Conservation (phyloP, 192 early-diverging fungal genomes). For the Coemansia sp. region DNA sequence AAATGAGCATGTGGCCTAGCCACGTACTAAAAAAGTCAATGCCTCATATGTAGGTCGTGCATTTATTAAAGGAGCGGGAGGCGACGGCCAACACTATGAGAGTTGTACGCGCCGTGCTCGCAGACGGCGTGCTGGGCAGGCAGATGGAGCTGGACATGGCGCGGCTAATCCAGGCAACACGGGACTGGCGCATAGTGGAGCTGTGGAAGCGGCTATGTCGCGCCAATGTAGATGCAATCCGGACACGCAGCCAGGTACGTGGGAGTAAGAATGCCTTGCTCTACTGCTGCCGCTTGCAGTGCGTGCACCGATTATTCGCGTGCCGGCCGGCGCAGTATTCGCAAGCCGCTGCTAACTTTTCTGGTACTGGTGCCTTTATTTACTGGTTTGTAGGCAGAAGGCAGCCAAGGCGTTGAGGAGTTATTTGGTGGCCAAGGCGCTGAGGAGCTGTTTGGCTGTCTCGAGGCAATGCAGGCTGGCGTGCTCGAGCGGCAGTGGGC, state of each 20-base stretch:
- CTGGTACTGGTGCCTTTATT: background rate
- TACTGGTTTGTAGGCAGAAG: slow-evolving; percentile 2
- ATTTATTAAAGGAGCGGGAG: slow-evolving; percentile 23
- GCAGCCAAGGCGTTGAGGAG: background rate
- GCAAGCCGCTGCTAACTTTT: slow-evolving; percentile 5
- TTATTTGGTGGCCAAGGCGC: slow-evolving; percentile 17
- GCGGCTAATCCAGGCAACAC: slow-evolving; percentile 21
- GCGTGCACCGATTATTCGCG: slow-evolving; percentile 8
- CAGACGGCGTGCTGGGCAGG: slow-evolving; percentile 1
- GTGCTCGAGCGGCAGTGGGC: slow-evolving; percentile 22
- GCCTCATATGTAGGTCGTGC: slow-evolving; percentile 35
- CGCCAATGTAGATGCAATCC: slow-evolving; percentile 5
- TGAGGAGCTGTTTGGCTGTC: slow-evolving; percentile 23
- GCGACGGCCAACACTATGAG: background rate
- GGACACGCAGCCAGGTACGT: slow-evolving; percentile 10
- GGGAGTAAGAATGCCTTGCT: background rate
- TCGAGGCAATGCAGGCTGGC: background rate
- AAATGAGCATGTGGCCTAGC: slow-evolving; percentile 6
- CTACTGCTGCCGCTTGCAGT: background rate
- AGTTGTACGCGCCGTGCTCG: slow-evolving; percentile 19
- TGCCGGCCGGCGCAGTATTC: background rate
- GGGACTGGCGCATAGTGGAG: slow-evolving; percentile 24
- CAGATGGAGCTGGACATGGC: slow-evolving; percentile 34
- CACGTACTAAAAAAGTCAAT: slow-evolving; percentile 8
- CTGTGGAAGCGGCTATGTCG: slow-evolving; percentile 32